phyloP scores from a whole-genome alignment of 306 rosid genomes.

The Cucurbita argyrosperma region DNA sequence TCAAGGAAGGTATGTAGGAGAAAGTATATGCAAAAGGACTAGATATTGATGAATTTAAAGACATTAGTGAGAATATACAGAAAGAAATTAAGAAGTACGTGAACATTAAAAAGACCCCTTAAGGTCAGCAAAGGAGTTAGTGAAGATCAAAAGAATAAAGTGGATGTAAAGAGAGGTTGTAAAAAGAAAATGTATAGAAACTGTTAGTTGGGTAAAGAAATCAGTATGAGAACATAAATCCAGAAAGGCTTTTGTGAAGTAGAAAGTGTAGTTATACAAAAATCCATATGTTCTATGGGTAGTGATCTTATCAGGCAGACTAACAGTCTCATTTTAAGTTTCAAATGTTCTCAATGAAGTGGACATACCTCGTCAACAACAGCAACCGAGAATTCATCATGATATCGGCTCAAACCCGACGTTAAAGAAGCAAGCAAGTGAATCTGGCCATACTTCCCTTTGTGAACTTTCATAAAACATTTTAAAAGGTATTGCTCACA shows the following conservation, averaged over 20 bases:
- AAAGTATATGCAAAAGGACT: neutral
- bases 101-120: neutral
- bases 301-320: neutral
- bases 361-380: slow-evolving; percentile 84
- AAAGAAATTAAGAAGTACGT: neutral
- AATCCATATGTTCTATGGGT: neutral
- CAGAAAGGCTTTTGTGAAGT: neutral
- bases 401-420: slow-evolving; percentile 95
- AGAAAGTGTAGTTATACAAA: neutral
- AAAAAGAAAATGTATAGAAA: neutral
- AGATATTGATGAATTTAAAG: neutral
- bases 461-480: slow-evolving; percentile 95
- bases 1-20: too few species aligned
- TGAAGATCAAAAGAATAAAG: neutral
- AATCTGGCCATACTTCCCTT: slow-evolving; percentile 97
- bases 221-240: neutral
- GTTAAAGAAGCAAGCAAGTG: slow-evolving; percentile 93
- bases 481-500: slow-evolving; percentile 82
- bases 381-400: slow-evolving; percentile 90
- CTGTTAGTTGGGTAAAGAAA: neutral
- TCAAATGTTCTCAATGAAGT: neutral
- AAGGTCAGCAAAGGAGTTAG: neutral
- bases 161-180: neutral
- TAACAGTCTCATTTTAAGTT: neutral
- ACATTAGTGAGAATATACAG: neutral